Evolutionary conservation across 768 basidiomycete species (phyloP), one percentile per base, ranked within the genome.

Genomic region (Psilocybe tampanensis): DNA sequence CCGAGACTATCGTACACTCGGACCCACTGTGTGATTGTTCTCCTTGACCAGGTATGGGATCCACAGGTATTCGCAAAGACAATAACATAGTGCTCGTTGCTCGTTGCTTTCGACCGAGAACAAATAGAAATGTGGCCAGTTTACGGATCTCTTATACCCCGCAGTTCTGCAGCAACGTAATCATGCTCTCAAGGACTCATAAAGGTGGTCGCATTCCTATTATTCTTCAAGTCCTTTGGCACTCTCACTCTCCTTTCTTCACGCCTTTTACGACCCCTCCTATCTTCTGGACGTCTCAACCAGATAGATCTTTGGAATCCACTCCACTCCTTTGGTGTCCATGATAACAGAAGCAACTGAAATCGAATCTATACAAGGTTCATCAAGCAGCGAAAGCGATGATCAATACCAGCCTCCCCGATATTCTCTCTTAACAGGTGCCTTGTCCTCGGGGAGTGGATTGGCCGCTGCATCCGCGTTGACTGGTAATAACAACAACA

Each of bases 391-490:
- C 26, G 42, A 50, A 15, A 51, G 36, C 36, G 36, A 39, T 12
- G 52, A 45, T 7, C 26, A 9, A 24, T 26, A 36, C n/a, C 55
- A 32, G 33, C 63, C 60, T 33, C 60, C 63, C 36, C 57, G 60
- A 15, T 64, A 64, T 43, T 64, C 63, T 2, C 24, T 48, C 18
- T 42, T 64, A 39, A 48, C 55, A 9, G 55, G 52, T 11, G 32
- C 51, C 17, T 48, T 57, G 36, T 52, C 56, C 15, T 9, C 45
- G 2, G 41, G 29, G 23, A 18, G 32, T 24, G 26, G 33, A 51
- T 43, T 56, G n/a, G 34, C 39, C 17, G 44, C 51, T 11, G 47
- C 18, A 45, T 45, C 44, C 11, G 29, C 24, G 19, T 44, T 22
- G 43, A 48, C 52, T 39, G 12, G 47, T 21, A 21, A 26, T 19